Base-by-base conservation (phyloP, 345 rosid species). In the Aegle marmelos region DNA sequence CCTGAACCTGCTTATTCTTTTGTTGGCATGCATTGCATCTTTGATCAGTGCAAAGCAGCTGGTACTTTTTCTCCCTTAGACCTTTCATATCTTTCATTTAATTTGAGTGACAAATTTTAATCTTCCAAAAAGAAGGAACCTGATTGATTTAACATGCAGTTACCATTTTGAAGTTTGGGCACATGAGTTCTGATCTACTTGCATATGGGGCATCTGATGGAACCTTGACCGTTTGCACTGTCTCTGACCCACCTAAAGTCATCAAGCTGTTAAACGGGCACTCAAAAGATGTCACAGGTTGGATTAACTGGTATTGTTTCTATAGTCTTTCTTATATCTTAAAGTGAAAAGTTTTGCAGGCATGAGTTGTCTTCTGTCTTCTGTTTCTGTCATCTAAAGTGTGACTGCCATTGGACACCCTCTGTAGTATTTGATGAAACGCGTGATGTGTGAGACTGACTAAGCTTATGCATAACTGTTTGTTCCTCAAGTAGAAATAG, bases 201-300 rank as follows among this genome's bases (percentile, higher is more conserved):
- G 99, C 99, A 62, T 95, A 89, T 85, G 98, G 99, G 78, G 94
- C 97, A 78, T 85, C 97, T 7, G 98, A 96, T 92, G 99, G 99
- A 81, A 86, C 91, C 78, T 87, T 96, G 82, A 91, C 95, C 25
- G 92, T 92, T 61, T 96, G 98, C 81, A 85, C 67, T 53, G 97
- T 96, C 79, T 86, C 89, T 11, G 94, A 96, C 31, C 91, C 92
- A 81, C 93, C 97, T 82, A 87, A 90, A 74, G 82, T 90, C 57
- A 82, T 85, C 71, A 89, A 86, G 82, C 88, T 87, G 75, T 86
- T 92, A 71, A 87, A 74, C 33, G 95, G 97, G 66, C 97, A 96
- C 74, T 88, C 95, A 17, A 92, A 89, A 86, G 99, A 95, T 90
- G 98, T 95, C 91, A 93, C 99, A 93, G 99, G 99, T 96, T 91